These are phyloP conservation scores for Secale cereale DNA, from an alignment of 176 grass and related monocot species.

Conservation along the genomic window DNA sequence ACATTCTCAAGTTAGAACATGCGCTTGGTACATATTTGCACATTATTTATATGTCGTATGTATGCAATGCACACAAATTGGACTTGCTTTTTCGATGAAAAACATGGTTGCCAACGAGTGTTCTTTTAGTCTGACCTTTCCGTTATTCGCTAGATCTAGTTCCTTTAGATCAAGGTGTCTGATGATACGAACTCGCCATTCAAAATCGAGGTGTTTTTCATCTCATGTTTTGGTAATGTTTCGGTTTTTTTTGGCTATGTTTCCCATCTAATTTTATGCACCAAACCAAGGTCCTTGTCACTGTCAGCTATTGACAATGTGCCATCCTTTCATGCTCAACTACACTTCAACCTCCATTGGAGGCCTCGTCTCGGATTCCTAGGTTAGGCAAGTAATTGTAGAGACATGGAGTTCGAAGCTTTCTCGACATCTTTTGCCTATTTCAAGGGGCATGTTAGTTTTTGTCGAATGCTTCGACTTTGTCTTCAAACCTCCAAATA, in stretches of 20 bases:
- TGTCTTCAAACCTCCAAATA: not conserved
- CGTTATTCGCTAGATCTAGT: too few relatives aligned
- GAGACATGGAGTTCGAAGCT: not conserved
- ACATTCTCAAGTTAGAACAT: too few relatives aligned
- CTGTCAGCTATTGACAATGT: not conserved
- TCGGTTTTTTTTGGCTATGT: not conserved
- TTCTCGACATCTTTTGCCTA: not conserved
- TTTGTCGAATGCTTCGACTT: not conserved
- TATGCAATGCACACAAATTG: not conserved
- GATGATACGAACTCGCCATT: not conserved
- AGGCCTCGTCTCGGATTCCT: not conserved
- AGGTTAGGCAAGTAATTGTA: not conserved
- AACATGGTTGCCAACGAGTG: too few relatives aligned
- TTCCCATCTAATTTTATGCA: not conserved
- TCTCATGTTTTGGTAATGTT: not conserved
- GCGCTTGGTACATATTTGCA: not conserved
- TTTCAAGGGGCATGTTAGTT: not conserved
- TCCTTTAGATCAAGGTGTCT: not conserved
- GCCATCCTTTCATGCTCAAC: too few relatives aligned
- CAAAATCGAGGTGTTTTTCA: not conserved
- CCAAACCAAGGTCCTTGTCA: not conserved
- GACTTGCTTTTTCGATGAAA: not conserved
- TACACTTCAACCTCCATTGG: too few relatives aligned
- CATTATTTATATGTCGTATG: not conserved
- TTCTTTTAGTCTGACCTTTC: too few relatives aligned